Base-by-base conservation (phyloP, 345 rosid genomes). In the Sapria himalayana region DNA sequence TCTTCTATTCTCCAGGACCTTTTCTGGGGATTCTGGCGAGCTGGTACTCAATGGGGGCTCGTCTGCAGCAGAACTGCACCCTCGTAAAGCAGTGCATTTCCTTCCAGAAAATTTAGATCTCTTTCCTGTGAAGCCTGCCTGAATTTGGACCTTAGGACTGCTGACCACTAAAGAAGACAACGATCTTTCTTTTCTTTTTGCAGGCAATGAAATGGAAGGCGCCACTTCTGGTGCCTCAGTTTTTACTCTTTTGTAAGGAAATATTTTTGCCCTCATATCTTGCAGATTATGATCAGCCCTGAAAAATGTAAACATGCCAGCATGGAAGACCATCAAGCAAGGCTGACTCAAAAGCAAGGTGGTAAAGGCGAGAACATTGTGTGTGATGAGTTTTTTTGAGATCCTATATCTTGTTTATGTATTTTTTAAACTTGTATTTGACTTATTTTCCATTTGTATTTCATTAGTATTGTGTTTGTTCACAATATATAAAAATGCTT, bases 121-220 rank as follows among this genome's bases (percentile, higher is more conserved):
- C 68, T 70, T 76, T 18, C 86, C 81, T 10, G 93, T 71, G 55
- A 70, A 57, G 45, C 69, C 62, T 62, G 67, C 44, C 61, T 71
- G 76, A 25, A 70, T 50, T 53, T 77, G 71, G 33, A 73, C 79
- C 56, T 69, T 73, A 29, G 95, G 93, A 50, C 85, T 57, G 49
- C 63, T 71, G 41, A 89, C 92, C 29, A 79, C 98, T 74, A 89
- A 61, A 13, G 89, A 77, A 18, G 95, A 79, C 55, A 89, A 71
- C 24, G 99, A 89, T 60, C 95, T 71, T 63, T 89, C 99, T 60
- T 89, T 89, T 61, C 95, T 79, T 67, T 74, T 77, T 44, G 72
- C 65, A 29, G 82, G 91, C 50, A 77, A 54, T 46, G 71, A 33
- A 54, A 65, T 52, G 0, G 79, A 62, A 22, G 84, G 66, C 24